These are phyloP conservation scores for Globisporangium nodosum DNA, from an alignment of 352 stramenopile genomes.

Conservation along the genomic window DNA sequence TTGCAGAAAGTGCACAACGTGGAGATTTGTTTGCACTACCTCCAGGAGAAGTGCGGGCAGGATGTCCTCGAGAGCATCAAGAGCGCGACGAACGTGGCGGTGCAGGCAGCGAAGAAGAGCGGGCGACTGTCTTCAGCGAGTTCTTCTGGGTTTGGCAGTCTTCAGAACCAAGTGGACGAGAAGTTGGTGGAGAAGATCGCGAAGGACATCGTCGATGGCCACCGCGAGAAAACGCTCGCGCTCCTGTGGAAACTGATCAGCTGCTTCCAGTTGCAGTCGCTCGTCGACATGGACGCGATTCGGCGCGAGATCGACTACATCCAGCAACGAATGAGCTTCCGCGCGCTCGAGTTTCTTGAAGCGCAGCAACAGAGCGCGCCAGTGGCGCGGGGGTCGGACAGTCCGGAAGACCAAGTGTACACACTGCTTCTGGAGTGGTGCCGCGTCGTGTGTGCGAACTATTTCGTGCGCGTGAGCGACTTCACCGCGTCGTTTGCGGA, in stretches of 20 bases:
- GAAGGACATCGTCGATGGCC: constrained; percentile 95
- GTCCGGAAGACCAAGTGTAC: constrained; percentile 48
- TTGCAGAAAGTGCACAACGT: constrained; percentile 97
- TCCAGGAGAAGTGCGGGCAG: constrained; percentile 68
- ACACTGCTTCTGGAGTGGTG: constrained; percentile 90
- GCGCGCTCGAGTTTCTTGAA: constrained; percentile 57
- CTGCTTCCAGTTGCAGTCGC: constrained; percentile 84
- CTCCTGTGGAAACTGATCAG: constrained; percentile 93
- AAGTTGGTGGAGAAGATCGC: constrained; percentile 60
- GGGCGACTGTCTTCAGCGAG: constrained; percentile 17
- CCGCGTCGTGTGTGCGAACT: constrained; percentile 89
- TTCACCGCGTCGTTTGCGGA: constrained; percentile 93
- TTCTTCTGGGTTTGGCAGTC: constrained; percentile 38
- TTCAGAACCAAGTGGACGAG: constrained; percentile 47
- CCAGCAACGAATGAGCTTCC: constrained; percentile 63
- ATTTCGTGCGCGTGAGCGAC: constrained; percentile 79
- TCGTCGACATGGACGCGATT: constrained; percentile 79
- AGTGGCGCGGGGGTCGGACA: constrained; percentile 20
- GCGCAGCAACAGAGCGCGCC: constrained; percentile 24
- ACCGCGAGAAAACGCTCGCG: constrained; percentile 93
- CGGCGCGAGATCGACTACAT: constrained; percentile 73
- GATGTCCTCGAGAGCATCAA: constrained; percentile 55
- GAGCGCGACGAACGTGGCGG: constrained; percentile 12
- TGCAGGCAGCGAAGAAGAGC: constrained; percentile 3
- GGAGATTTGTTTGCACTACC: constrained; percentile 81